Evolutionary conservation across 2,329 filamentous ascomycete species (phyloP).

Genomic region (Fusarium albidum): DNA sequence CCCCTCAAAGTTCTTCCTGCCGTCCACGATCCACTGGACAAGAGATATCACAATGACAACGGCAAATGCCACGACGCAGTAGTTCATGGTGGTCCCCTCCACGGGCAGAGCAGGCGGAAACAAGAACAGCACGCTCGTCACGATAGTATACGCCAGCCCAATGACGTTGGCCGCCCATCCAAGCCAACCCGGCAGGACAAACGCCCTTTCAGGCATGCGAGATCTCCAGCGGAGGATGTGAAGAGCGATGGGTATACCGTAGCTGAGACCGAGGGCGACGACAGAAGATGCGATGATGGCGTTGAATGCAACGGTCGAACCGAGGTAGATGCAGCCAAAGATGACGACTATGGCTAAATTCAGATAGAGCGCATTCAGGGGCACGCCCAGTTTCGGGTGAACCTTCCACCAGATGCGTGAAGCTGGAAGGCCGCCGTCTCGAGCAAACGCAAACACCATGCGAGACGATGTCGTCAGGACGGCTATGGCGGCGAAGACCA

Average conservation of each 20-base stretch:
- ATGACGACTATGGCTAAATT: constrained; percentile 69
- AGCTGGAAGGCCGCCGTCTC: constrained; percentile 71
- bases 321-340: constrained; percentile 75
- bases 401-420: constrained; percentile 68
- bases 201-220: constrained; percentile 63
- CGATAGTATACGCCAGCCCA: constrained; percentile 68
- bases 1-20: constrained; percentile 51
- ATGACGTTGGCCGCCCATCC: constrained; percentile 48
- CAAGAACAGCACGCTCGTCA: constrained; percentile 76
- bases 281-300: constrained; percentile 76
- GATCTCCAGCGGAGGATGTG: constrained; percentile 71
- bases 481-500: constrained; percentile 68
- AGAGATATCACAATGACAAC: constrained; percentile 53
- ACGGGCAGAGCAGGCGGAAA: constrained; percentile 74
- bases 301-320: constrained; percentile 71
- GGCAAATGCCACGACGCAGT: constrained; percentile 56
- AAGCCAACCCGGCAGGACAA: constrained; percentile 45
- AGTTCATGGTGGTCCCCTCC: constrained; percentile 72
- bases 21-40: constrained; percentile 55
- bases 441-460: constrained; percentile 72
- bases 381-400: constrained; percentile 67
- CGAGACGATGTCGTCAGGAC: constrained; percentile 73
- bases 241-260: constrained; percentile 76
- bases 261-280: constrained; percentile 75
- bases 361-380: constrained; percentile 71